These are phyloP conservation scores for Trichoderma brevicompactum DNA, from an alignment of 2,329 filamentous ascomycete species.

Conservation along the genomic window DNA sequence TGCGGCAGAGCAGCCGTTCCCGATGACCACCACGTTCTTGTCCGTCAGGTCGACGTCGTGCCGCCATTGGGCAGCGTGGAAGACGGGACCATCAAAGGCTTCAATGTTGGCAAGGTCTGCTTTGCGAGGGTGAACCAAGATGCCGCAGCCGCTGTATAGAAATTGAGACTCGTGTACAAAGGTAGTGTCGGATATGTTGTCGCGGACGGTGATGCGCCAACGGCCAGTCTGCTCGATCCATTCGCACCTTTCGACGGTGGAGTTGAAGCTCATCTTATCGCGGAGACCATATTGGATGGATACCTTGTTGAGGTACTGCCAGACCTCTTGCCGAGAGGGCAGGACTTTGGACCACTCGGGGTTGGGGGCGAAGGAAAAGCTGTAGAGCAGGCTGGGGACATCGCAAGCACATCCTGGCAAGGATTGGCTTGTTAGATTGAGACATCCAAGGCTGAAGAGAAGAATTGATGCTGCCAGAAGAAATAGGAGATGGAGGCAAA, in stretches of 20 bases:
- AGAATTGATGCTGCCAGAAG: too few relatives aligned
- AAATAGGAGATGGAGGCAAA: too few relatives aligned
- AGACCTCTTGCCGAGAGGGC: slow-evolving; percentile 60
- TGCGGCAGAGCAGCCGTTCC: slow-evolving; percentile 59
- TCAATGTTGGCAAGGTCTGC: slow-evolving; percentile 53
- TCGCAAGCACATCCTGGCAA: slow-evolving; percentile 54
- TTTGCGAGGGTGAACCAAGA: slow-evolving; percentile 42
- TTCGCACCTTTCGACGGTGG: slow-evolving; percentile 44
- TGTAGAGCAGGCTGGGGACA: slow-evolving; percentile 63
- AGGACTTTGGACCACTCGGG: slow-evolving; percentile 63
- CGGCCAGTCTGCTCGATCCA: slow-evolving; percentile 44
- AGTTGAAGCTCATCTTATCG: slow-evolving; percentile 46
- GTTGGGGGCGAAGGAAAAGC: slow-evolving; percentile 64
- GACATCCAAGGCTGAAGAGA: too few relatives aligned
- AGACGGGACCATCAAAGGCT: slow-evolving; percentile 56
- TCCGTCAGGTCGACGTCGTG: slow-evolving; percentile 51
- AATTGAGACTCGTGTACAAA: slow-evolving; percentile 47
- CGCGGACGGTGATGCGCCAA: slow-evolving; percentile 43
- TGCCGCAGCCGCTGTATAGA: slow-evolving; percentile 44
- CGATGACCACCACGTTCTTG: slow-evolving; percentile 58
- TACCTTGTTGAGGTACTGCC: slow-evolving; percentile 58
- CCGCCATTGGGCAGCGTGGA: slow-evolving; percentile 62
- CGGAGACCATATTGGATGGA: slow-evolving; percentile 51
- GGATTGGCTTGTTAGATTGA: not conserved
- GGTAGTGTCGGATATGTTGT: slow-evolving; percentile 33